Conservation (phyloP, 441 rosid genomes). For the Populus hybrid region DNA sequence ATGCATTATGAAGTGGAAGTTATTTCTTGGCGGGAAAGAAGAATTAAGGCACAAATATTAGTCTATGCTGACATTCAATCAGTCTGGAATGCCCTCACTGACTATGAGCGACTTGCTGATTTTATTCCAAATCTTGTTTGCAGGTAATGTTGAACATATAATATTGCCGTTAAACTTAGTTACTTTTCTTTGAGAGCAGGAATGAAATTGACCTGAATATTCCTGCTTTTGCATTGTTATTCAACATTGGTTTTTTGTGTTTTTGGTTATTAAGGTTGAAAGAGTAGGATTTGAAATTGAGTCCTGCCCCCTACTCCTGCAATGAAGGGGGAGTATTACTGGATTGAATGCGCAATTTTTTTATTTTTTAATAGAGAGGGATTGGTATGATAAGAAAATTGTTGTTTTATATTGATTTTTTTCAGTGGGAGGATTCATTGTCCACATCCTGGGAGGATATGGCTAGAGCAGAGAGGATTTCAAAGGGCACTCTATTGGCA, state of each 20-base stretch:
- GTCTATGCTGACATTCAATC: constrained; percentile 65
- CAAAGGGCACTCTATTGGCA: constrained; percentile 97
- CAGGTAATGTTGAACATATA: constrained; percentile 46
- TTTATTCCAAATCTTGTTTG: constrained; percentile 83
- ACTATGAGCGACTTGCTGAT: constrained; percentile 94
- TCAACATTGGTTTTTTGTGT: neutral
- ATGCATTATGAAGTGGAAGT: constrained; percentile 81
- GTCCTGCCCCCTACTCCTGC: neutral
- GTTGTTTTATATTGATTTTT: neutral
- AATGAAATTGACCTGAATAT: too few relatives aligned
- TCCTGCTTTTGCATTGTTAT: neutral
- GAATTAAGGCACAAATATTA: constrained; percentile 60
- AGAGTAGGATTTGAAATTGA: neutral
- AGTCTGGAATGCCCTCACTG: constrained; percentile 88
- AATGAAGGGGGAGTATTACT: neutral
- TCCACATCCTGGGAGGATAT: constrained; percentile 91
- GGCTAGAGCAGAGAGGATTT: constrained; percentile 96
- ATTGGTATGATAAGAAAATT: neutral
- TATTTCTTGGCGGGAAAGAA: constrained; percentile 89
- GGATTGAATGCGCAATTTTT: neutral
- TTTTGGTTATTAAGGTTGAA: neutral
- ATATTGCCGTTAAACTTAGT: neutral
- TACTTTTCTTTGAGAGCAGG: neutral
- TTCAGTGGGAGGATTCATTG: constrained; percentile 86
- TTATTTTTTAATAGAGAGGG: neutral